phyloP scores from a whole-genome alignment of 192 early-diverging fungal species.

The Coemansia sp. region DNA sequence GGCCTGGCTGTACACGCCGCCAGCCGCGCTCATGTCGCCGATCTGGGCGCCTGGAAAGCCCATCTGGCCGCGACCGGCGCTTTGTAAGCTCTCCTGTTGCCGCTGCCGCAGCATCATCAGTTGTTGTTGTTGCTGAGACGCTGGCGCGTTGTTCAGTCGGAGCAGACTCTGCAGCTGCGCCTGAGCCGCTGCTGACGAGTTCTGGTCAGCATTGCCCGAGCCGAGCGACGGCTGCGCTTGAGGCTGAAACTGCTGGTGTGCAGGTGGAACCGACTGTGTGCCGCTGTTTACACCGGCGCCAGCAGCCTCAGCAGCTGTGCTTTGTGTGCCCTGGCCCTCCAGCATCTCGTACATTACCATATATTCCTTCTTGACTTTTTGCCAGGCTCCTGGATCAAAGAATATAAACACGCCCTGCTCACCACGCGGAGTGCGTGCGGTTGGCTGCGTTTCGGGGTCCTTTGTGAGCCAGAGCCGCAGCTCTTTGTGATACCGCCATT shows the following conservation, averaged over 20 bases:
- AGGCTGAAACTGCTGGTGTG: constrained; percentile 13
- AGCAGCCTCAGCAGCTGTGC: constrained; percentile 13
- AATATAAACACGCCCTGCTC: constrained; percentile 89
- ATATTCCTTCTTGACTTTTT: constrained; percentile 86
- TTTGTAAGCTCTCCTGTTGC: constrained; percentile 32
- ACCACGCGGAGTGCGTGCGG: constrained; percentile 60
- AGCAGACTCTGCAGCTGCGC: constrained; percentile 28
- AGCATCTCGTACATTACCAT: constrained; percentile 82
- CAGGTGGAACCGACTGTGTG: constrained; percentile 35
- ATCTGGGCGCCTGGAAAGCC: constrained; percentile 14
- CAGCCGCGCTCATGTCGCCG: constrained; percentile 5
- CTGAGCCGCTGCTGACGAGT: constrained; percentile 20
- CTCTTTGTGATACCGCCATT: constrained; percentile 98
- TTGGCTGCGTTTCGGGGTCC: constrained; percentile 59
- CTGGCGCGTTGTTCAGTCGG: constrained; percentile 15
- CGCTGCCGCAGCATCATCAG: constrained; percentile 25
- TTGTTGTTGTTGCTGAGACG: constrained; percentile 28
- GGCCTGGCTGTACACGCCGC: constrained; percentile 18
- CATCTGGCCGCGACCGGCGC: constrained; percentile 17
- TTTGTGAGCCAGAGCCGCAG: constrained; percentile 89
- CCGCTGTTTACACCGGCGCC: constrained; percentile 16
- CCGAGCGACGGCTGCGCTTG: constrained; percentile 4
- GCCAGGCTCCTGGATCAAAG: constrained; percentile 90
- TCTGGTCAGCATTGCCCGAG: constrained; percentile 10
- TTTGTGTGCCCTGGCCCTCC: constrained; percentile 65